phyloP scores from a whole-genome alignment of 75 land plant genomes.

The Ceratopteris richardii region DNA sequence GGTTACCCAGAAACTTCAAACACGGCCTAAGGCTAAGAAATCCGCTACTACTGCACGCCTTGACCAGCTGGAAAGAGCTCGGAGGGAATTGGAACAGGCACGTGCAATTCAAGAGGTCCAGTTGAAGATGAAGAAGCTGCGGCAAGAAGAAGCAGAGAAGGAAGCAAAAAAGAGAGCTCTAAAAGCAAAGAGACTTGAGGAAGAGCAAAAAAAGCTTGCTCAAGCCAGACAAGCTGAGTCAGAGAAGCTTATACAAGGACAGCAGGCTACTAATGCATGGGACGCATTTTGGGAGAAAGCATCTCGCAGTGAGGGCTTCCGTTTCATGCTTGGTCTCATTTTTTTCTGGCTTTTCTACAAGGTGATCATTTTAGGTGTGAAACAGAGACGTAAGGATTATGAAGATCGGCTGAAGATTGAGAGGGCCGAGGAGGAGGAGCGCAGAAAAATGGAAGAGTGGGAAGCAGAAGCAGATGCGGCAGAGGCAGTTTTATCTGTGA shows the following conservation, averaged over 20 bases:
- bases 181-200: conserved; percentile 19
- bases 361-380: conserved; percentile 60
- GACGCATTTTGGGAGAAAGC: conserved; percentile 36
- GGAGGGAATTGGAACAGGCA: conserved; percentile 35
- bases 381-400: conserved; percentile 69
- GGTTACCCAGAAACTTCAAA: background rate
- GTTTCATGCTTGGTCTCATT: conserved; percentile 42
- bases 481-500: background rate
- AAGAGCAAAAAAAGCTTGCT: conserved; percentile 16
- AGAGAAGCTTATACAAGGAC: conserved; percentile 7
- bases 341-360: conserved; percentile 70
- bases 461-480: conserved; percentile 52
- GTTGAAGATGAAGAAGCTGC: conserved; percentile 25
- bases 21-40: conserved; percentile 10
- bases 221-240: conserved; percentile 21
- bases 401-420: conserved; percentile 85
- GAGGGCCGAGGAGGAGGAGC: conserved; percentile 78
- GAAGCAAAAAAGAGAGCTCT: conserved; percentile 20
- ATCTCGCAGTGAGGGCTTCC: conserved; percentile 36
- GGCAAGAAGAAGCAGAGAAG: conserved; percentile 24
- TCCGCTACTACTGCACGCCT: conserved; percentile 38
- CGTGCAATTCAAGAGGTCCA: conserved; percentile 23
- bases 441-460: conserved; percentile 62
- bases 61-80: conserved; percentile 41
- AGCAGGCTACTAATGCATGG: conserved; percentile 23